These are phyloP conservation scores for Coleophoma cylindrospora DNA, from an alignment of 2,329 filamentous ascomycete genomes.

Conservation along the genomic window DNA sequence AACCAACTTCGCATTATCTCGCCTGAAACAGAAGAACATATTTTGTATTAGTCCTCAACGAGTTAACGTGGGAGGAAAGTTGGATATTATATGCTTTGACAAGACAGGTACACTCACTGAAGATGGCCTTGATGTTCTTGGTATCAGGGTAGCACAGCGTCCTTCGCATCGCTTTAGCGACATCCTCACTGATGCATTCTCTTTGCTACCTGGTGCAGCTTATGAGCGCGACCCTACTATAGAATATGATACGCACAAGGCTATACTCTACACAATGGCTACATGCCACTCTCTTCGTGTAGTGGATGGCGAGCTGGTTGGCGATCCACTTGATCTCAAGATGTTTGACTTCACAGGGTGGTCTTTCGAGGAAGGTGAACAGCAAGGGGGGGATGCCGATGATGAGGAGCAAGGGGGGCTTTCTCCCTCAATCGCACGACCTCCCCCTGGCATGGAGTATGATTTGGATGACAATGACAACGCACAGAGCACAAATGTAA, in stretches of 20 bases:
- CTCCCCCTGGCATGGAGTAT: constrained; percentile 59
- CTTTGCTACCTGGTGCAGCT: constrained; percentile 46
- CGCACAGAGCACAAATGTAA: constrained; percentile 18
- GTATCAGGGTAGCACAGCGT: constrained; percentile 71
- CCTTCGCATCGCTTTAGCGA: constrained; percentile 65
- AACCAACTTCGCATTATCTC: constrained; percentile 86
- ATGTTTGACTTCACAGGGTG: constrained; percentile 98
- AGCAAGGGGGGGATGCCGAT: constrained; percentile 56
- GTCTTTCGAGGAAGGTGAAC: constrained; percentile 84
- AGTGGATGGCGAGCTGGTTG: constrained; percentile 83
- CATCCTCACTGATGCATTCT: constrained; percentile 60
- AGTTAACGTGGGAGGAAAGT: constrained; percentile 92
- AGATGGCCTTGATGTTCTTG: constrained; percentile 90
- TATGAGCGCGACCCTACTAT: constrained; percentile 54
- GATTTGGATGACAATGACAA: constrained; percentile 45
- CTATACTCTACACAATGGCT: constrained; percentile 88
- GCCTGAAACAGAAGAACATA: constrained; percentile 83
- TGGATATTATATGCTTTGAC: constrained; percentile 96
- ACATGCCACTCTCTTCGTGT: constrained; percentile 90
- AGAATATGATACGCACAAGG: constrained; percentile 57
- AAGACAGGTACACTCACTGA: constrained; percentile 98
- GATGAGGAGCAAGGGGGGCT: constrained; percentile 73
- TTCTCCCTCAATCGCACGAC: constrained; percentile 83
- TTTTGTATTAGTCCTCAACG: constrained; percentile 98
- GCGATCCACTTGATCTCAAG: constrained; percentile 91